Percentiles rank a stretch among this genome's conserved stretches.
phyloP scores from a whole-genome alignment of 345 rosid species.

The thale cress (Arabidopsis thaliana) region TAIR10.1 NC_003070.9:17781501-17782000 shows the following conservation, averaged over 20 bases:
- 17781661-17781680: too few species aligned
- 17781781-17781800: neutral
- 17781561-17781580: neutral
- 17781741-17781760: neutral
- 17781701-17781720: neutral
- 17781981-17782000: neutral
- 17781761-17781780: neutral
- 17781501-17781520: neutral
- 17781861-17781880: too few species aligned
- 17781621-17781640: neutral
- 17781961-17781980: neutral
- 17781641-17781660: conserved; percentile 1
- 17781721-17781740: neutral
- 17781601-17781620: neutral
- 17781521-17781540: neutral
- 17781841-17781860: too few species aligned
- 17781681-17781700: neutral
- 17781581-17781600: conserved; percentile 16
- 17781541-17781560: neutral
- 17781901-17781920: neutral
- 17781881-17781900: too few species aligned
- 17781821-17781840: too few species aligned
- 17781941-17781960: neutral
- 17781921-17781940: neutral
- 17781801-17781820: neutral